Percentiles rank a stretch among this genome's conserved stretches.
Conservation (phyloP, 768 basidiomycete genomes). For the Suillus plorans region DNA sequence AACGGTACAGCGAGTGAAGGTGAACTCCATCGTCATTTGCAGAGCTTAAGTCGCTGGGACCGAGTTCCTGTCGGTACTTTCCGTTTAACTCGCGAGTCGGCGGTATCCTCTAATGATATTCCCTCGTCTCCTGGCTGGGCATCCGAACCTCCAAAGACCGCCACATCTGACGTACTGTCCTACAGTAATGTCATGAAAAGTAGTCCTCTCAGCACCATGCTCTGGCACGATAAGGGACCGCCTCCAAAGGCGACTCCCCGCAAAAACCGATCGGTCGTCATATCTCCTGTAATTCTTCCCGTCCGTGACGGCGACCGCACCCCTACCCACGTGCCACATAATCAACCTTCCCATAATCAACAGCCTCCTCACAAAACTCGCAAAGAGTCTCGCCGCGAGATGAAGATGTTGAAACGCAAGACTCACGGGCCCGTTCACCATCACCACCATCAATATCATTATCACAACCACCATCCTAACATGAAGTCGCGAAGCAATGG, state of each 20-base stretch:
- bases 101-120: slow-evolving; percentile 21
- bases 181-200: slow-evolving; percentile 48
- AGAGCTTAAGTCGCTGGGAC: slow-evolving; percentile 69
- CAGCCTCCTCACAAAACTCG: slow-evolving; percentile 50
- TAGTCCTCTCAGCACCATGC: slow-evolving; percentile 55
- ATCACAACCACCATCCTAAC: slow-evolving; percentile 64
- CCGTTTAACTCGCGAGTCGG: slow-evolving; percentile 52
- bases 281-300: slow-evolving; percentile 54
- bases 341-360: slow-evolving; percentile 38
- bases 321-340: slow-evolving; percentile 40
- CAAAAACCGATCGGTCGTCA: slow-evolving; percentile 32
- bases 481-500: slow-evolving; percentile 55
- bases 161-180: slow-evolving; percentile 21
- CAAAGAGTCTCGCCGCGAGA: slow-evolving; percentile 67
- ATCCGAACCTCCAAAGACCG: slow-evolving; percentile 23
- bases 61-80: slow-evolving; percentile 71
- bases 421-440: slow-evolving; percentile 41
- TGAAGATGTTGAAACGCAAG: slow-evolving; percentile 65
- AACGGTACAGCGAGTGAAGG: slow-evolving; percentile 34
- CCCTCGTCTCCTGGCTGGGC: slow-evolving; percentile 30
- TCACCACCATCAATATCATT: slow-evolving; percentile 50
- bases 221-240: slow-evolving; percentile 43
- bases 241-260: slow-evolving; percentile 19
- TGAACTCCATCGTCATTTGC: slow-evolving; percentile 38
- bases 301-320: slow-evolving; percentile 57